phyloP scores from a whole-genome alignment of 2,329 filamentous ascomycete species.

The Aspergillus sp. region DNA sequence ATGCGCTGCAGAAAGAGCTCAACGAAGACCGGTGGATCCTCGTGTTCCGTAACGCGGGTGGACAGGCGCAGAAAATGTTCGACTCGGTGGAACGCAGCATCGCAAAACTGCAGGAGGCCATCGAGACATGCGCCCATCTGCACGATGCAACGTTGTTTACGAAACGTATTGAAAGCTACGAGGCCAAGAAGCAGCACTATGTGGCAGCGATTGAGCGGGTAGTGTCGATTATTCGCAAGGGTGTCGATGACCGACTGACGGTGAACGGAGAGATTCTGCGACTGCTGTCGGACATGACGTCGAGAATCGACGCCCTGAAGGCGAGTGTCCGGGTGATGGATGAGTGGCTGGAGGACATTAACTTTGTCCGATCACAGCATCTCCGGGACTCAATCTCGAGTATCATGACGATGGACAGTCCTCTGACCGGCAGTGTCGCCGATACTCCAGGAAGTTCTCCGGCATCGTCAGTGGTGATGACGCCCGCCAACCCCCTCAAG shows the following conservation, averaged over 20 bases:
- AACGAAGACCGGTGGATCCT: constrained; percentile 95
- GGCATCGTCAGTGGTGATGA: constrained; percentile 64
- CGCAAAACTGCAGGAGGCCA: constrained; percentile 73
- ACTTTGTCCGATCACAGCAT: constrained; percentile 65
- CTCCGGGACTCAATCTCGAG: constrained; percentile 91
- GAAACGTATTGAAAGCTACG: constrained; percentile 90
- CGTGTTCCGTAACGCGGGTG: constrained; percentile 88
- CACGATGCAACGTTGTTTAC: constrained; percentile 68
- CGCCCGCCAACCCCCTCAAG: constrained; percentile 54
- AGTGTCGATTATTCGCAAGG: constrained; percentile 87
- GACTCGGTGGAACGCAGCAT: constrained; percentile 90
- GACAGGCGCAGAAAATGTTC: constrained; percentile 94
- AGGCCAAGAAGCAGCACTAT: constrained; percentile 93
- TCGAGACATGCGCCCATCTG: constrained; percentile 73
- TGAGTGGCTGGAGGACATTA: constrained; percentile 69
- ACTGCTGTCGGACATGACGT: constrained; percentile 79
- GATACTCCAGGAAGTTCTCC: constrained; percentile 74
- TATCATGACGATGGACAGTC: constrained; percentile 80
- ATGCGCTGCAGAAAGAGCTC: constrained; percentile 83
- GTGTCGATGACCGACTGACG: constrained; percentile 91
- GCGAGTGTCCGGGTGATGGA: constrained; percentile 78
- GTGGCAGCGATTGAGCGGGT: constrained; percentile 90
- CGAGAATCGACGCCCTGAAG: constrained; percentile 77
- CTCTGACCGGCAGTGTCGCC: constrained; percentile 66
- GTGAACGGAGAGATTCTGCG: constrained; percentile 94